Conservation (phyloP, 2,329 filamentous ascomycete genomes). For the Ophiostoma ulmi region DNA sequence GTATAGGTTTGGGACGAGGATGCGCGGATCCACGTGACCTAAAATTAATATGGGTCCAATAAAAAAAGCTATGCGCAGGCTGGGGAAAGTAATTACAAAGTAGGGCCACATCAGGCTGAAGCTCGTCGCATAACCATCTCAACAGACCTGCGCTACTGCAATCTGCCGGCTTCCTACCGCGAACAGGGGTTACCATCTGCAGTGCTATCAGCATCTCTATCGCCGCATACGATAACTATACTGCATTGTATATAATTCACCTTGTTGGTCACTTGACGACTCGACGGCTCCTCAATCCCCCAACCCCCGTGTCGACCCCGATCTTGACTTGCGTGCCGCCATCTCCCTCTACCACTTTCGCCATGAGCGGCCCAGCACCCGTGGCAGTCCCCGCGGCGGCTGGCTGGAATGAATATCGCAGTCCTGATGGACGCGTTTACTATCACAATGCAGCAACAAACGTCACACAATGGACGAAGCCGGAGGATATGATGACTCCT, state of each 20-base stretch:
- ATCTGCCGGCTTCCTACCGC: neutral
- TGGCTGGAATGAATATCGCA: conserved; percentile 76
- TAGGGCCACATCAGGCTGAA: conserved; percentile 11
- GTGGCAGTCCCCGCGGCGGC: conserved; percentile 27
- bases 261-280: neutral
- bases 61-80: conserved; percentile 9
- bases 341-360: neutral
- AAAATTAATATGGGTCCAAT: neutral
- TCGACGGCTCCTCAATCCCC: neutral
- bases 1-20: neutral
- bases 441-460: conserved; percentile 87
- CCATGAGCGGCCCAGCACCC: conserved; percentile 53
- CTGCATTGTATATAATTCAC: neutral
- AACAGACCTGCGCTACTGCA: neutral
- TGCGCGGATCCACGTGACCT: neutral
- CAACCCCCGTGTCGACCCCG: neutral
- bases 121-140: conserved; percentile 11
- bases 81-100: neutral
- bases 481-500: conserved; percentile 77
- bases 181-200: neutral
- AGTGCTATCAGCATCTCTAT: neutral
- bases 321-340: neutral
- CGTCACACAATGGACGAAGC: conserved; percentile 90
- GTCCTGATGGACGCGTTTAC: conserved; percentile 76
- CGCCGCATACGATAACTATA: neutral